Evolutionary conservation across 2,329 filamentous ascomycete genomes (phyloP).

Genomic region (Aureobasidium subglaciale): DNA sequence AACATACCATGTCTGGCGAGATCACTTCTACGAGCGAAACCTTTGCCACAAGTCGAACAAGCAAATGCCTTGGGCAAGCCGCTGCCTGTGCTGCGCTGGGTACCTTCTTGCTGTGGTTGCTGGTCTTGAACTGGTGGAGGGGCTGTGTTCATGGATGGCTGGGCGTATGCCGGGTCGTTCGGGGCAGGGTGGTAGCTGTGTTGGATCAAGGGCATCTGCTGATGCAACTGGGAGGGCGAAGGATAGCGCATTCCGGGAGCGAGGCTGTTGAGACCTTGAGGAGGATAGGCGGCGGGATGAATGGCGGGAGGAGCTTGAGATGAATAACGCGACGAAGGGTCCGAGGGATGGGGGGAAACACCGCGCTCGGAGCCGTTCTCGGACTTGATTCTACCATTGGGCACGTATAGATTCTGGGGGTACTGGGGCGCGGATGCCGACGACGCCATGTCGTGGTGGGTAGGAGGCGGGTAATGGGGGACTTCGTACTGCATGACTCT

Average conservation of each 20-base stretch:
- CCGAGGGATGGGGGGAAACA: constrained; percentile 48
- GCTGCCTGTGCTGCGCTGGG: constrained; percentile 34
- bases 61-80: constrained; percentile 69
- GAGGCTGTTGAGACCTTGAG: constrained; percentile 43
- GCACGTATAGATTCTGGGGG: constrained; percentile 37
- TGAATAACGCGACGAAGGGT: constrained; percentile 51
- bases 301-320: constrained; percentile 49
- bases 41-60: constrained; percentile 83
- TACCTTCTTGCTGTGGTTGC: constrained; percentile 29
- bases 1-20: constrained; percentile 83
- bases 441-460: constrained; percentile 22
- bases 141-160: constrained; percentile 24
- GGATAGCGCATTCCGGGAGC: constrained; percentile 48
- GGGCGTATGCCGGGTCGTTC: constrained; percentile 37
- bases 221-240: constrained; percentile 45
- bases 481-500: constrained; percentile 35
- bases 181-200: constrained; percentile 47
- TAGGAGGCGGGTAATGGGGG: constrained; percentile 24
- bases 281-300: constrained; percentile 35
- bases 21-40: constrained; percentile 89
- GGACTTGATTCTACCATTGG: constrained; percentile 47
- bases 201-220: constrained; percentile 48
- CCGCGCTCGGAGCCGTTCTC: constrained; percentile 55
- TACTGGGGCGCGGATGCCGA: constrained; percentile 23
- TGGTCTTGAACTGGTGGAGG: constrained; percentile 26